These are phyloP conservation scores for Dichotomocladium elegans DNA, from an alignment of 371 early-diverging fungal species.

Conservation along the genomic window DNA sequence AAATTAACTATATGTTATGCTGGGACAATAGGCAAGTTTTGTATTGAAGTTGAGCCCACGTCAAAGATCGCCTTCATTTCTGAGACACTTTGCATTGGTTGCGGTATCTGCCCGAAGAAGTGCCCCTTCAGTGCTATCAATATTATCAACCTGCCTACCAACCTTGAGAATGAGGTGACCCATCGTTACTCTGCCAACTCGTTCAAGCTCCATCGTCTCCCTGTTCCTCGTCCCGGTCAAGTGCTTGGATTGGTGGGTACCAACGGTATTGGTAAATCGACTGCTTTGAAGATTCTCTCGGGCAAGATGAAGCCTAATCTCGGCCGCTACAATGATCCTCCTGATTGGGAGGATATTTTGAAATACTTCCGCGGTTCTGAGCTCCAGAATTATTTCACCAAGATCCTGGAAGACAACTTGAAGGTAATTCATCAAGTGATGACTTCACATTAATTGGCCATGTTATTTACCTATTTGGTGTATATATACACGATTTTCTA, in stretches of 20 bases:
- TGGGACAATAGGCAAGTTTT: conserved; percentile 97
- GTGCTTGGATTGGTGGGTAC: conserved; percentile 99
- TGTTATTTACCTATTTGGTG: neutral
- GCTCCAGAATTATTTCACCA: conserved; percentile 99
- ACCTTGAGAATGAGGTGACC: conserved; percentile 94
- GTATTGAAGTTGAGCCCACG: conserved; percentile 87
- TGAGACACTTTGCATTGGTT: conserved; percentile 99
- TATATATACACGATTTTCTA: neutral
- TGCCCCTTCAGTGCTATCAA: conserved; percentile 99
- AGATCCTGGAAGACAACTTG: conserved; percentile 95
- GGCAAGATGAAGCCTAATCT: conserved; percentile 99
- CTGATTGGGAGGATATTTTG: conserved; percentile 97
- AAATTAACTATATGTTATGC: conserved; percentile 14
- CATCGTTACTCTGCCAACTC: conserved; percentile 99
- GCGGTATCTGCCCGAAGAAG: conserved; percentile 99
- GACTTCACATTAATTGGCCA: no score
- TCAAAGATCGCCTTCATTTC: conserved; percentile 92
- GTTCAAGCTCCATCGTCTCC: conserved; percentile 99
- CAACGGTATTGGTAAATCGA: conserved; percentile 99
- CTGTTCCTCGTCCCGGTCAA: conserved; percentile 96
- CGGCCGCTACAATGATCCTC: conserved; percentile 84
- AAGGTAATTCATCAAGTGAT: no score
- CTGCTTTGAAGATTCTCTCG: conserved; percentile 96
- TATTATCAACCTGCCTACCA: conserved; percentile 99
- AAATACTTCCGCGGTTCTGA: conserved; percentile 98